A percentile compares a stretch with the other conserved stretches of the same genome.
These are phyloP conservation scores for Xanthoconium stramineum DNA, from an alignment of 768 basidiomycete species.

Conservation along the genomic window DNA sequence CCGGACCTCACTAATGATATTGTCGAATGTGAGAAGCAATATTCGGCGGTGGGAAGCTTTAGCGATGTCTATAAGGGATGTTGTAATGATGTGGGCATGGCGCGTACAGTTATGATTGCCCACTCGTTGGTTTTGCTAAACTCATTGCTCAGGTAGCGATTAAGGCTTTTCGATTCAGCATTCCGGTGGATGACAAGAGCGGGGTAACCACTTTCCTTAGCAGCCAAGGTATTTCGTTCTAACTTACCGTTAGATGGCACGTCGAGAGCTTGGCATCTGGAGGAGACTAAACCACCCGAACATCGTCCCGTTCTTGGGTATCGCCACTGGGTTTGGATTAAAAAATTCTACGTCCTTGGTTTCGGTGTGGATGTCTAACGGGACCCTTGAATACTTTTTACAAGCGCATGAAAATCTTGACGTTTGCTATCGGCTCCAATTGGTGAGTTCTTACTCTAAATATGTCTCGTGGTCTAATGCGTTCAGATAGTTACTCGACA, in stretches of 20 bases:
- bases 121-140: too few species aligned
- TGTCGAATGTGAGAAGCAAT: background rate
- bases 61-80: background rate
- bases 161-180: background rate
- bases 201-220: background rate
- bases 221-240: background rate
- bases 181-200: background rate
- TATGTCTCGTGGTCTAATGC: background rate
- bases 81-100: background rate
- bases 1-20: background rate
- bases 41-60: background rate
- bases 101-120: background rate
- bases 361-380: slow-evolving; percentile 29
- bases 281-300: background rate
- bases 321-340: background rate
- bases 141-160: background rate
- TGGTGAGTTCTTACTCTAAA: background rate
- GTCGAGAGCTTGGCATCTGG: slow-evolving; percentile 4
- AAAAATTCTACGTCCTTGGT: slow-evolving; percentile 15
- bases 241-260: background rate
- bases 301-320: slow-evolving; percentile 2
- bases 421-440: background rate
- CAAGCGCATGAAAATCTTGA: background rate
- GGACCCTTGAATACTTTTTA: background rate
- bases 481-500: background rate